Conservation (phyloP, 2,329 filamentous ascomycete genomes). For the Sporothrix phasma region DNA sequence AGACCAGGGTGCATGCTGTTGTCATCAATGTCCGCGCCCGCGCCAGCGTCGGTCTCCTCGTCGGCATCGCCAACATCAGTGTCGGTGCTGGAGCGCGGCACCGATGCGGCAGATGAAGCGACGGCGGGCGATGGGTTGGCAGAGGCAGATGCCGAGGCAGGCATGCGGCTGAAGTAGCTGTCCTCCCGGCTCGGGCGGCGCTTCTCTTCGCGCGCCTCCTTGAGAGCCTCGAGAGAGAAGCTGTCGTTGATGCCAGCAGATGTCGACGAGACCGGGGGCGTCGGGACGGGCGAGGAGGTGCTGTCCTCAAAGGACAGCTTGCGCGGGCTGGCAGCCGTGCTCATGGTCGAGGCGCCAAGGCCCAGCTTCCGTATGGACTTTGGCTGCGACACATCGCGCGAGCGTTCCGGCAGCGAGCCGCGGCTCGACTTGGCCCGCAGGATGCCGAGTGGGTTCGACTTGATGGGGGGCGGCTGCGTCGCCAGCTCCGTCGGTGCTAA, state of each 20-base stretch:
- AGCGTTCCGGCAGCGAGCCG: conserved; percentile 49
- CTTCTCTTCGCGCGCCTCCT: conserved; percentile 20
- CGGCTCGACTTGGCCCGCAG: conserved; percentile 57
- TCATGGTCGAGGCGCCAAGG: conserved; percentile 36
- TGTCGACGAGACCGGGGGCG: not conserved
- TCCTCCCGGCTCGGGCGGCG: not conserved
- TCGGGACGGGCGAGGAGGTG: not conserved
- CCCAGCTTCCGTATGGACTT: conserved; percentile 56
- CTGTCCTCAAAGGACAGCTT: conserved; percentile 30
- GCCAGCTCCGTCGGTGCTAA: conserved; percentile 27
- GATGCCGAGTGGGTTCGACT: conserved; percentile 51
- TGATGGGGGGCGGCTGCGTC: conserved; percentile 27
- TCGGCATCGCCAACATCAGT: conserved; percentile 13
- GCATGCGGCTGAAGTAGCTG: not conserved
- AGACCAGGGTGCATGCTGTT: conserved; percentile 38
- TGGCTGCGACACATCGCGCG: conserved; percentile 31
- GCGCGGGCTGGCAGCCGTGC: conserved; percentile 31
- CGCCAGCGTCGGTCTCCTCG: conserved; percentile 14
- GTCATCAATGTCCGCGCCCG: conserved; percentile 29
- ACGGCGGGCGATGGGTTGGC: not conserved
- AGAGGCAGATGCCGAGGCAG: not conserved
- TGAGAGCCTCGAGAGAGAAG: not conserved
- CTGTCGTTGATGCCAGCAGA: not conserved
- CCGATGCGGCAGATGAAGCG: not conserved
- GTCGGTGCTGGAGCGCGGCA: conserved; percentile 10